These are phyloP conservation scores for Acacia melanoxylon DNA, from an alignment of 306 rosid species.

Conservation along the genomic window DNA sequence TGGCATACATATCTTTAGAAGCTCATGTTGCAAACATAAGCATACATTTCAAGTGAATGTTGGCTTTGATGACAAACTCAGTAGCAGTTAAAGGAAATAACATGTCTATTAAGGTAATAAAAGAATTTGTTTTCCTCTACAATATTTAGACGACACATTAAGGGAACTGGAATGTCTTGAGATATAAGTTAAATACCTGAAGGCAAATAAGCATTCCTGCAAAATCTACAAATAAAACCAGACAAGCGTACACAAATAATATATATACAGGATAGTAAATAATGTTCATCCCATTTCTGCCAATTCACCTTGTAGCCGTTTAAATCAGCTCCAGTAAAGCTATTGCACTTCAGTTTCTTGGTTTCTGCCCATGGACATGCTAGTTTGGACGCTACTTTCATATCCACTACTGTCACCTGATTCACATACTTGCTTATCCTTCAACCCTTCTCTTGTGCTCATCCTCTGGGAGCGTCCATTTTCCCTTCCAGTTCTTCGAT, in stretches of 20 bases:
- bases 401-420: slow-evolving; percentile 23
- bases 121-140: background rate
- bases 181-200: background rate
- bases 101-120: background rate
- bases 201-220: background rate
- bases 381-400: slow-evolving; percentile 57
- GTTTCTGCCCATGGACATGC: slow-evolving; percentile 42
- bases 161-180: background rate
- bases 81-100: background rate
- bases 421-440: background rate
- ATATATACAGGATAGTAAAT: slow-evolving; percentile 35
- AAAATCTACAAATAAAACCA: background rate
- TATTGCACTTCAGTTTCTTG: slow-evolving; percentile 42
- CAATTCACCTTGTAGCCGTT: slow-evolving; percentile 18
- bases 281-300: slow-evolving; percentile 18
- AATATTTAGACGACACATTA: background rate
- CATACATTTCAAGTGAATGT: background rate
- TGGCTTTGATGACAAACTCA: background rate
- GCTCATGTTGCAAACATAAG: background rate
- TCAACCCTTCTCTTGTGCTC: background rate
- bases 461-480: background rate
- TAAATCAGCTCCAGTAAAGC: background rate
- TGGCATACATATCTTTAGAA: background rate
- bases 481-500: slow-evolving; percentile 13
- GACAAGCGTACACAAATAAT: slow-evolving; percentile 6